Evolutionary conservation across 2,329 filamentous ascomycete genomes (phyloP).

Genomic region (Aspergillus vadensis): DNA sequence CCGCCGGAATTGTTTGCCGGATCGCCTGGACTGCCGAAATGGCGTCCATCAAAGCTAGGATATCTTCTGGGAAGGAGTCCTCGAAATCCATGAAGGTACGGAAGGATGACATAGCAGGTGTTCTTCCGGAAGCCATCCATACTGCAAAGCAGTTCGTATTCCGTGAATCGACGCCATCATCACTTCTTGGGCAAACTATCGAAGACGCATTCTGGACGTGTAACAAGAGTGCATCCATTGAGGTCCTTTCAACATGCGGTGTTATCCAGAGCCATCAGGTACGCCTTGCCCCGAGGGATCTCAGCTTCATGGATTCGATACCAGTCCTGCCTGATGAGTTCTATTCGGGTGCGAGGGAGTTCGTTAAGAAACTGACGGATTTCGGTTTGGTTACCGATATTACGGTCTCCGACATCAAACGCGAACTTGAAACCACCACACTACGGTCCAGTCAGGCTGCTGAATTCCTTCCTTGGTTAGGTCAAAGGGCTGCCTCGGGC

Average conservation of each 20-base stretch:
- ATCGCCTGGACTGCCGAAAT: constrained; percentile 89
- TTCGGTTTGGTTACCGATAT: constrained; percentile 87
- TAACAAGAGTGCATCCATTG: constrained; percentile 77
- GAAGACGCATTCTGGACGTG: constrained; percentile 97
- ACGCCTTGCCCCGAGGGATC: constrained; percentile 69
- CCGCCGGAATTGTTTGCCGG: constrained; percentile 85
- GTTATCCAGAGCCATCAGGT: constrained; percentile 82
- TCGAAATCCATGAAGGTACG: constrained; percentile 55
- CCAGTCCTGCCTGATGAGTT: constrained; percentile 80
- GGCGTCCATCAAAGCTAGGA: constrained; percentile 67
- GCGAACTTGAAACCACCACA: constrained; percentile 79
- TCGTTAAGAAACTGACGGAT: constrained; percentile 77
- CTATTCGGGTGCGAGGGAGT: constrained; percentile 65
- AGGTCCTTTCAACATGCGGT: constrained; percentile 84
- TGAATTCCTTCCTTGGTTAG: constrained; percentile 83
- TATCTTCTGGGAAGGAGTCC: constrained; percentile 45
- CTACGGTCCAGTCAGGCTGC: constrained; percentile 75
- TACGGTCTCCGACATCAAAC: constrained; percentile 80
- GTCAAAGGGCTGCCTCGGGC: constrained; percentile 68
- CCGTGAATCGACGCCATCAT: constrained; percentile 84
- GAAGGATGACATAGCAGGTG: constrained; percentile 64
- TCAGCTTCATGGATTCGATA: constrained; percentile 83
- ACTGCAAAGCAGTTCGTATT: constrained; percentile 86
- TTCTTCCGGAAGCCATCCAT: constrained; percentile 78
- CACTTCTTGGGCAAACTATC: constrained; percentile 79